A percentile compares a stretch with the other conserved stretches of the same genome.
Conservation (phyloP, 139 green algal species). For the Coelastrella sp. region DNA sequence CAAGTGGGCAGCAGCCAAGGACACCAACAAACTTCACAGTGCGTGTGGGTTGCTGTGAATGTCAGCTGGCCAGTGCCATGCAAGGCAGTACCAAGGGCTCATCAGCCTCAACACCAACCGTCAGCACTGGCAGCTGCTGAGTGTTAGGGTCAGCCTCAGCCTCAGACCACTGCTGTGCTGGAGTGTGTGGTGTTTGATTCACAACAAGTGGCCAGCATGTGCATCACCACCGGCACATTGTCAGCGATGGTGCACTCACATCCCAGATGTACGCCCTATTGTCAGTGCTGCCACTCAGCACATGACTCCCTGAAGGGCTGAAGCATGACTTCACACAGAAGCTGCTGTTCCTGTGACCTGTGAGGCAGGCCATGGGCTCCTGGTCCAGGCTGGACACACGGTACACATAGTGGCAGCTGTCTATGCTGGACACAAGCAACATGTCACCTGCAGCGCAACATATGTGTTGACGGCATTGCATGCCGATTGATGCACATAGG, state of each 20-base stretch:
- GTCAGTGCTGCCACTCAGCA: constrained; percentile 76
- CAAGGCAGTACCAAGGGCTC: too few relatives aligned
- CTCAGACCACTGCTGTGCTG: too few relatives aligned
- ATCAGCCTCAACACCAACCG: too few relatives aligned
- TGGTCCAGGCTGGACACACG: constrained; percentile 14
- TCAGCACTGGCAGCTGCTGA: neutral
- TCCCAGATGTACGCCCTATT: constrained; percentile 74
- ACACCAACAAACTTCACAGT: too few relatives aligned
- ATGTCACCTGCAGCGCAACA: constrained; percentile 34
- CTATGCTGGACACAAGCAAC: constrained; percentile 43
- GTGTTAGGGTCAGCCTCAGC: neutral
- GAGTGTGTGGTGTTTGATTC: too few relatives aligned
- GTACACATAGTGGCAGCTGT: constrained; percentile 44
- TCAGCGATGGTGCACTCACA: constrained; percentile 34
- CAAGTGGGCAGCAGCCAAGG: neutral
- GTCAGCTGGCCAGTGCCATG: too few relatives aligned
- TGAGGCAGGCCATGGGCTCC: constrained; percentile 10
- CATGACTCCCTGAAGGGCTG: constrained; percentile 68
- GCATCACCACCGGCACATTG: too few relatives aligned
- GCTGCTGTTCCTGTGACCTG: constrained; percentile 65
- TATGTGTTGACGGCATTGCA: too few relatives aligned
- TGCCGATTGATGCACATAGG: too few relatives aligned
- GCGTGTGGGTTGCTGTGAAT: too few relatives aligned
- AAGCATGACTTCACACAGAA: constrained; percentile 85
- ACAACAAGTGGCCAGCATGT: too few relatives aligned